Percentiles rank a stretch among this genome's conserved stretches.
These are phyloP conservation scores for Talaromyces sp. DNA, from an alignment of 2,329 filamentous ascomycete genomes.

Conservation along the genomic window DNA sequence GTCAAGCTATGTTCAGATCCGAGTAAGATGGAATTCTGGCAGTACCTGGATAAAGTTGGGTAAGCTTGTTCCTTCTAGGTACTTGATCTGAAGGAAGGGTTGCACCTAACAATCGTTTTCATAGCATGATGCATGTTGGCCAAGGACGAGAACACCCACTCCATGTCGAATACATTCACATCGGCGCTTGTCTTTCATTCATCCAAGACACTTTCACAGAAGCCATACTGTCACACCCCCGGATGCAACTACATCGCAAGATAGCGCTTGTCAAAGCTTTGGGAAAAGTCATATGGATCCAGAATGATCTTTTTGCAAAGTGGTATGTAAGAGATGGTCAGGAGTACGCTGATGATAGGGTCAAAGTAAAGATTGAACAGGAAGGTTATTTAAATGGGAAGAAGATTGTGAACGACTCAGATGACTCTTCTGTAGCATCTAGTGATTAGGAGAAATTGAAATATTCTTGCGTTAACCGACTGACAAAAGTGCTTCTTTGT, in stretches of 20 bases:
- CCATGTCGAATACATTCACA: conserved; percentile 76
- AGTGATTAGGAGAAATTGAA: conserved; percentile 2
- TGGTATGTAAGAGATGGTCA: conserved; percentile 71
- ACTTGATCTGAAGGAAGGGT: neutral
- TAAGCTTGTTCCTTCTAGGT: conserved; percentile 38
- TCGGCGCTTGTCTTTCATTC: conserved; percentile 67
- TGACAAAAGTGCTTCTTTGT: neutral
- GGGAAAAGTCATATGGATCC: conserved; percentile 80
- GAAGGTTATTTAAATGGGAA: conserved; percentile 64
- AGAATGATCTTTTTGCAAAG: conserved; percentile 81
- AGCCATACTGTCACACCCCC: conserved; percentile 68
- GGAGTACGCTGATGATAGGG: conserved; percentile 48
- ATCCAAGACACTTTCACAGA: conserved; percentile 75
- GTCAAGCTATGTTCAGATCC: conserved; percentile 71
- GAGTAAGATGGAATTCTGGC: conserved; percentile 73
- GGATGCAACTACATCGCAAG: conserved; percentile 63
- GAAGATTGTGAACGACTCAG: conserved; percentile 46
- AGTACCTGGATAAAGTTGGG: conserved; percentile 80
- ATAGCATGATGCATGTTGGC: conserved; percentile 74
- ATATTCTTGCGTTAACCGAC: neutral
- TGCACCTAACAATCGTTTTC: neutral
- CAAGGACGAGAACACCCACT: conserved; percentile 67
- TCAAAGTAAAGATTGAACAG: conserved; percentile 51
- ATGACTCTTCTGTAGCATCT: conserved; percentile 6
- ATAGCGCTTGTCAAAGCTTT: conserved; percentile 71